Base-by-base conservation (phyloP, 306 rosid genomes). In the Begonia peltatifolia region DNA sequence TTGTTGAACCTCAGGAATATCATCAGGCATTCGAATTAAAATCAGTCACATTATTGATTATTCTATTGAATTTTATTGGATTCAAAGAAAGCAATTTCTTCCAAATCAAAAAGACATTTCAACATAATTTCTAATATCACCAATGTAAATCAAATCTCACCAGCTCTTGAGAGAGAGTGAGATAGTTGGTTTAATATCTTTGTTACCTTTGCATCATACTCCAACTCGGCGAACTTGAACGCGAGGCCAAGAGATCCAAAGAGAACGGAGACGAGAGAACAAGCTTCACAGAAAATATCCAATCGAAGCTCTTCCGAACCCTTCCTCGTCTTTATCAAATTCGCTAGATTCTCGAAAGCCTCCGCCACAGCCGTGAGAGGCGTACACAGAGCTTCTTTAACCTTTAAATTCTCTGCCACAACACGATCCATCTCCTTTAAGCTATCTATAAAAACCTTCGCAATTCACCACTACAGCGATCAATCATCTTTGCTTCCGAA, bases 141-240 rank as follows among this genome's bases (percentile, higher is more conserved):
- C 38, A 30, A 6, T 5, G 38, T 30, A 30, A 30, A 30, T 30
- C 38, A 30, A 30, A 30, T 30, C 8, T 7, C 38, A 30, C 0
- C 38, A 7, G 38, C 38, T 30, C 38, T 30, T 30, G 38, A 30
- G 38, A 30, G 38, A 30, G 38, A 7, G 35, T 25, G 38, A 30
- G 38, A 30, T 30, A 30, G 6, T 30, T 30, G 38, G 6, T 30
- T 30, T 30, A 30, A 30, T 30, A 7, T 5, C 38, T 30, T 30
- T 30, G 38, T 30, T 30, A 87, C 97, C 97, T 90, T 90, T 58
- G 94, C 62, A 62, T 78, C 81, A 68, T 80, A 90, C 66, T 90
- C 97, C 67, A 68, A 46, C 80, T 90, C 97, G 30, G 95, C 97
- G 58, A 90, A 90, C 65, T 85, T 90, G 81, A 90, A 90, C 56